Base-by-base conservation (phyloP, 805 yeast species). In the Teunomyces tritomae region DNA sequence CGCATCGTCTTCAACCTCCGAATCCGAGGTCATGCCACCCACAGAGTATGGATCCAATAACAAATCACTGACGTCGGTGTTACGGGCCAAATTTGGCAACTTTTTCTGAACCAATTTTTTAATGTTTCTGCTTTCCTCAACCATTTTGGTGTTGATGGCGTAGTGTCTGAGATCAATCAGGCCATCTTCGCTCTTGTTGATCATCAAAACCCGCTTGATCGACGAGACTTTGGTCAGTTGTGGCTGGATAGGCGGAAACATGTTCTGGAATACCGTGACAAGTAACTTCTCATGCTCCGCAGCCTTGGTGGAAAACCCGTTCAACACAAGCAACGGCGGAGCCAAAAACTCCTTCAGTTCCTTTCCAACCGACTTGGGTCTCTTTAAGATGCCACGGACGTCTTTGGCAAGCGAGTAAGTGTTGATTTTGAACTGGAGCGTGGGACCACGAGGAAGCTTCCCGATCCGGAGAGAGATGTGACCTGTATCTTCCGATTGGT, bases 221-320 rank as follows among this genome's bases (percentile, higher is more conserved):
- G 86, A 73, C 40, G 74, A 71, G 29, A 94, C 84, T 54, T 83
- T 83, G 14, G 95, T 87, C 48, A 74, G 70, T 54, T 89, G 89
- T 3, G 97, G 97, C 49, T 89, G 85, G 55, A 94, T 85, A 16
- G 99, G 89, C 5, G 99, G 99, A 66, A 92, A 89, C 82, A 94
- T 83, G 70, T 89, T 90, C 69, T 94, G 99, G 71, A 94, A 89
- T 73, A 90, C 83, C 3, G 97, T 88, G 28, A 95, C 82, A 48
- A 90, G 65, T 51, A 92, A 76, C 58, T 89, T 88, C 64, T 92
- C 98, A 55, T 84, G 83, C 32, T 81, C 78, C 32, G 75, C 79
- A 45, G 77, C 73, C 36, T 88, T 85, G 47, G 85, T 84, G 34
- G 73, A 72, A 64, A 94, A 94, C n/a, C 96, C 96, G 67, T 94